Evolutionary conservation across 192 early-diverging fungal genomes (phyloP), one percentile per base, ranked within the genome.

Genomic region (Podila horticola): DNA sequence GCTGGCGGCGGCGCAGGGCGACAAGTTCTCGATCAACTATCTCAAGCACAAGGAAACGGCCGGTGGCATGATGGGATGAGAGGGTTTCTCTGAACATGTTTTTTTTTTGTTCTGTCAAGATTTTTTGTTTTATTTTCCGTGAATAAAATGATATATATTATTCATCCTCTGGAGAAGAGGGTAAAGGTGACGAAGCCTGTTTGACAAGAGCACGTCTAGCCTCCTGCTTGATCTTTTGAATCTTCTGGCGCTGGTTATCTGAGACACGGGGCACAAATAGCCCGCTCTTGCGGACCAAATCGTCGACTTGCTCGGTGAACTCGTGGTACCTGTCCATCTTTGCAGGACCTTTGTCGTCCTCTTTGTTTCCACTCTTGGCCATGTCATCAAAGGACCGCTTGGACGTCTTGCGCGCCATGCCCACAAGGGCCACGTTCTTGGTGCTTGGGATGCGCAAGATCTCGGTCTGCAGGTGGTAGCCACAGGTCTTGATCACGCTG

Each of bases 401-500:
- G 41, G 41, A 7, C 41, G 41, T 34, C 50, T 38, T 74, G 10
- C 82, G 68, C 19, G 57, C 55, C n/a, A 85, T 84, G 19, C 94
- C 93, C 45, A 95, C 75, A 2, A 95, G 74, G 2, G 91, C 92
- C 57, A 93, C 83, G 58, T 95, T 94, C 58, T 93, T 93, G 20
- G 94, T 93, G n/a, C 92, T 93, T 0, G 94, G 94, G 15, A 95
- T 95, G 36, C 94, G 76, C 57, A 95, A 65, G 57, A 83, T 84
- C 71, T 95, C 94, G 48, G 86, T 84, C 57, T 91, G 88, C 2
- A 88, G 75, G 0, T 67, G 52, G 62, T 88, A 95, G 11, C 93
- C 93, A 66, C 90, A 91, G 33, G 75, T 71, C 4, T 68, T 51
- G 17, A 87, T 83, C 28, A 94, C 69, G 8, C 82, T 66, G 17